phyloP scores from a whole-genome alignment of 495 filamentous ascomycete species.

The Penicillium canariense region DNA sequence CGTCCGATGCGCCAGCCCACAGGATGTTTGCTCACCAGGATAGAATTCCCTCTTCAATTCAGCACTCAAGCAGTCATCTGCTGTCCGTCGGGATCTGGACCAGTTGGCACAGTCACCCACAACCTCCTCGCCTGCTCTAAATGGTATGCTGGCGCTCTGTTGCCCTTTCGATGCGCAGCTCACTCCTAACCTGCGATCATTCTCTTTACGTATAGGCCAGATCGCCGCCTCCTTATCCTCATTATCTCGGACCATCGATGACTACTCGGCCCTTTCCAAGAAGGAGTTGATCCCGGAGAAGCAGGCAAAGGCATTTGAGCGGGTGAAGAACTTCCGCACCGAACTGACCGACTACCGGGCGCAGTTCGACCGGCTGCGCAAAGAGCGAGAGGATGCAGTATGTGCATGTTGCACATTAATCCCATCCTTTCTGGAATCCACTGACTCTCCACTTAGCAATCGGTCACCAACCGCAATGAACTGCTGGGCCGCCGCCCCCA shows the following conservation, averaged over 20 bases:
- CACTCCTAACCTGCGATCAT: conserved; percentile 15
- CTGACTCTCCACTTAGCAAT: conserved; percentile 44
- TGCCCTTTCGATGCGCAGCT: neutral
- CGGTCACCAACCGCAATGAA: conserved; percentile 73
- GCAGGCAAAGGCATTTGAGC: conserved; percentile 84
- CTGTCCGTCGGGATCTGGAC: conserved; percentile 81
- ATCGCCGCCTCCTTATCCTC: conserved; percentile 84
- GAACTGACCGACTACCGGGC: conserved; percentile 77
- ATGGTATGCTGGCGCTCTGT: conserved; percentile 45
- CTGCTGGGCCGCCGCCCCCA: conserved; percentile 89
- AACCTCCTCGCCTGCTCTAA: conserved; percentile 61
- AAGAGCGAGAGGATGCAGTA: conserved; percentile 70
- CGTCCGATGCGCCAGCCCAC: neutral
- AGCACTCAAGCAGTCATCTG: conserved; percentile 86
- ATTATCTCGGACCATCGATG: conserved; percentile 87
- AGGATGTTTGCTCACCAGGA: neutral
- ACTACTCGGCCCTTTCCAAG: conserved; percentile 82
- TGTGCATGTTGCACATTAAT: conserved; percentile 7
- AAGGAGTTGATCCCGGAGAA: conserved; percentile 84
- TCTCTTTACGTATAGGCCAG: conserved; percentile 50
- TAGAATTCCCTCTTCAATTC: conserved; percentile 95
- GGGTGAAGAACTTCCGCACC: conserved; percentile 78
- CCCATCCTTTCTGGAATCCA: neutral
- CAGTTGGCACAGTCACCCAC: conserved; percentile 62
- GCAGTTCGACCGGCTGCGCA: conserved; percentile 73